phyloP scores from a whole-genome alignment of 1,284 basidiomycete genomes.

The Volvariella volvacea region DNA sequence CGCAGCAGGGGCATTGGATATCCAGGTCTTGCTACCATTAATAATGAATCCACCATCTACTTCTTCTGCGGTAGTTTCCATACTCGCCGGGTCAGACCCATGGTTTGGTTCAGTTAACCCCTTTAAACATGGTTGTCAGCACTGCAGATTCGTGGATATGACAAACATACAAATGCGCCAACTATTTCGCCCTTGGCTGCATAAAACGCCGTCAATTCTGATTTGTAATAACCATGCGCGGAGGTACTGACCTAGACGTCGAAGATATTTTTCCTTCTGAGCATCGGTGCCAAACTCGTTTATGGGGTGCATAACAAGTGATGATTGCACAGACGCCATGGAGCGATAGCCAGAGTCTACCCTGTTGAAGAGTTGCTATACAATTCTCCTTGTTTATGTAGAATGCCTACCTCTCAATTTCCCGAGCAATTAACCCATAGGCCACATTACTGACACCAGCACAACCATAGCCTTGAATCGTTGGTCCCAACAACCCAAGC shows the following conservation, averaged over 20 bases:
- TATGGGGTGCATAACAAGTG: slow-evolving; percentile 98
- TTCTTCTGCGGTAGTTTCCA: slow-evolving; percentile 92
- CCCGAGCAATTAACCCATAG: slow-evolving; percentile 90
- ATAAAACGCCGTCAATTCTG: not conserved
- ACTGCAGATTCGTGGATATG: not conserved
- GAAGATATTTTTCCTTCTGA: slow-evolving; percentile 91
- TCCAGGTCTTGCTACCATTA: slow-evolving; percentile 96
- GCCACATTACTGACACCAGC: slow-evolving; percentile 90
- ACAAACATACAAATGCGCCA: slow-evolving; percentile 80
- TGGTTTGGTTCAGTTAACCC: slow-evolving; percentile 96
- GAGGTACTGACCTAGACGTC: slow-evolving; percentile 56
- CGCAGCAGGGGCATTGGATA: slow-evolving; percentile 86
- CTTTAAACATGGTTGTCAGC: slow-evolving; percentile 30
- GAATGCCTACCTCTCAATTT: slow-evolving; percentile 73
- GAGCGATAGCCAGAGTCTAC: slow-evolving; percentile 96
- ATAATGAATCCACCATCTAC: slow-evolving; percentile 79
- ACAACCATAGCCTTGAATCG: slow-evolving; percentile 91
- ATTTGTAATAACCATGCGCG: too few species aligned
- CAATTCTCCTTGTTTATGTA: not conserved
- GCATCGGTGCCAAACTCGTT: slow-evolving; percentile 85
- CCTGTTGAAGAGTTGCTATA: slow-evolving; percentile 28
- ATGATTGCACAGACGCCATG: slow-evolving; percentile 94
- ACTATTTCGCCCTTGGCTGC: slow-evolving; percentile 81
- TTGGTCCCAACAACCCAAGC: slow-evolving; percentile 86
- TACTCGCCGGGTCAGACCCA: slow-evolving; percentile 88